These are phyloP conservation scores for Aureobasidium sp. DNA, from an alignment of 2,329 filamentous ascomycete genomes.

Conservation along the genomic window DNA sequence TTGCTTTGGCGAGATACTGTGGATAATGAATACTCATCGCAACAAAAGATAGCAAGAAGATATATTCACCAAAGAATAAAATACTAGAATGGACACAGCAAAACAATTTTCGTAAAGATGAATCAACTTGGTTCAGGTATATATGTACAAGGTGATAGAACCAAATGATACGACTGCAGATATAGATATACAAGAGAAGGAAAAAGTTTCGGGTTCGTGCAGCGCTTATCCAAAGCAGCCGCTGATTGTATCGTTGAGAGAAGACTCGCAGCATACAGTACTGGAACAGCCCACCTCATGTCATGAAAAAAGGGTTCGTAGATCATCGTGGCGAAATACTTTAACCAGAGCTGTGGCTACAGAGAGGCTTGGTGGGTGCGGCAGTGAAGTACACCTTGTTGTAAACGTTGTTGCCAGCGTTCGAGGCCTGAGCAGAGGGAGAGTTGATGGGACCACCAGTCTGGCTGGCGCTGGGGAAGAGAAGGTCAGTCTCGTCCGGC, in stretches of 20 bases:
- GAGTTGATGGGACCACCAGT: conserved; percentile 26
- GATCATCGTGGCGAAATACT: no score
- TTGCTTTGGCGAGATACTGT: no score
- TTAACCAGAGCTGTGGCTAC: neutral
- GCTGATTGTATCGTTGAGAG: neutral
- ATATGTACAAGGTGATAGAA: conserved; percentile 1
- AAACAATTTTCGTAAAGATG: no score
- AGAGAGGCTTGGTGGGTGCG: conserved; percentile 18
- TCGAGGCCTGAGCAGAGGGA: conserved; percentile 20
- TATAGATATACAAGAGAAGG: neutral
- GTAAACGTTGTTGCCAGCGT: conserved; percentile 30
- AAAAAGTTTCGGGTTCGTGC: neutral
- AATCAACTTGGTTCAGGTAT: neutral
- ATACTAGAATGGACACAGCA: no score
- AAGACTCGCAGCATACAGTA: neutral
- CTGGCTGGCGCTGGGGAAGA: conserved; percentile 24
- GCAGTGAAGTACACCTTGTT: conserved; percentile 28
- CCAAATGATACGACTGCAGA: neutral
- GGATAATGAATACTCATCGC: no score
- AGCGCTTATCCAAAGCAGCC: neutral
- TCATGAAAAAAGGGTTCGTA: neutral
- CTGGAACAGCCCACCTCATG: neutral
- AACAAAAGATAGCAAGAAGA: no score
- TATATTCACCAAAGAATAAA: no score
- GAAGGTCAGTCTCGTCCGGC: conserved; percentile 18